phyloP scores from a whole-genome alignment of 306 rosid genomes.

The Dryas drummondii region DNA sequence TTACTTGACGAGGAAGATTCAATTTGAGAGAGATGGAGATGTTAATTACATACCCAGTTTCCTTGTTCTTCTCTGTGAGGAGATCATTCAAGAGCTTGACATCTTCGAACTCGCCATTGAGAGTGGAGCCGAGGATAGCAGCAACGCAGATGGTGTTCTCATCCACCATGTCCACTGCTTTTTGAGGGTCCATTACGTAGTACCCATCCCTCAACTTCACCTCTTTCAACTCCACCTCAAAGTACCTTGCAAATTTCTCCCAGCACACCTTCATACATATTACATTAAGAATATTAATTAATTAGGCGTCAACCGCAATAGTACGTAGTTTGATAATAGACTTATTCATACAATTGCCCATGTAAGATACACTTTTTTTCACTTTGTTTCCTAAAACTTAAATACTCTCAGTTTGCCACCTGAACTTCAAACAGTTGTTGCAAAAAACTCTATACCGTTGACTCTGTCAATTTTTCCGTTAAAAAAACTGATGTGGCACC shows the following conservation, averaged over 20 bases:
- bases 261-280: conserved; percentile 63
- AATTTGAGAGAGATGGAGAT: not conserved
- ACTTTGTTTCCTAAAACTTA: no score
- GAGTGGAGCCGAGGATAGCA: conserved; percentile 89
- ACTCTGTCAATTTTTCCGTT: no score
- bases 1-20: no score
- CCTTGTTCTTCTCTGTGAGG: conserved; percentile 56
- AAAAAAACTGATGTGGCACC: no score
- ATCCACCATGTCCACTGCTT: conserved; percentile 87
- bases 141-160: conserved; percentile 97
- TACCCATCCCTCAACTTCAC: conserved; percentile 74
- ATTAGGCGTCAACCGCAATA: no score
- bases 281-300: no score
- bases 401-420: no score
- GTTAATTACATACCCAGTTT: conserved; percentile 63
- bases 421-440: no score
- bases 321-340: no score
- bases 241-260: conserved; percentile 98
- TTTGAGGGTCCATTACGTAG: conserved; percentile 76
- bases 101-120: conserved; percentile 93
- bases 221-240: conserved; percentile 90
- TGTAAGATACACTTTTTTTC: no score
- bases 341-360: no score
- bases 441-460: no score
- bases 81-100: conserved; percentile 84